Evolutionary conservation across 257 asterid species (phyloP), one percentile per base, ranked within the genome.

Genomic region (Solanum clarkiae): DNA sequence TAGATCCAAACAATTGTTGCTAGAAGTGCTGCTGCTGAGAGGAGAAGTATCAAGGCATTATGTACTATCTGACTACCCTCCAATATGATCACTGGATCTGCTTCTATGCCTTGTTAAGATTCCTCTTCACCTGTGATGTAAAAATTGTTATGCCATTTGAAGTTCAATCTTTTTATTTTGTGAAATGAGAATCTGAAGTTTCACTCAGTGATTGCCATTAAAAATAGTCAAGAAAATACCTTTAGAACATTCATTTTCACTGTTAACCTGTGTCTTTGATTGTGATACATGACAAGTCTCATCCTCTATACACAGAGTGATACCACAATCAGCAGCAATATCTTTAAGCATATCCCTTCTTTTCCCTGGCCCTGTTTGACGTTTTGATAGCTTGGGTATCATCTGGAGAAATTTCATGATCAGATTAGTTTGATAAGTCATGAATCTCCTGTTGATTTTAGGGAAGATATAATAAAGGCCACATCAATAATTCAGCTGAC

Each of bases 311-410:
- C 47, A 51, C 85, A 63, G 66, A 80, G 70, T 59, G 80, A 90
- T 89, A 55, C 90, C 91, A 86, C 86, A 86, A 29, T 91, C 80
- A 80, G 74, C 83, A n/a, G 91, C 92, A 10, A 91, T 86, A 84
- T 86, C 87, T 65, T 62, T 87, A 24, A 89, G 57, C 83, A 88
- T 20, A 17, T 80, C 65, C 56, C 44, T 51, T 84, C 85, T 91
- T 82, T 80, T 84, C 80, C 87, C 93, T 85, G 57, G 32, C 59
- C 92, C 88, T 57, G 90, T 69, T 66, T 85, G 86, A 68, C 20
- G 72, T 56, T 74, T 84, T 10, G 93, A 88, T 53, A 89, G 84
- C 75, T 87, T 80, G 49, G 83, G 84, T 59, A 89, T 81, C 86
- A 91, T 84, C 92, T 91, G 86, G 56, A 66, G 55, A 84, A 63